Evolutionary conservation across 169 alveolate species (phyloP), one percentile per base, ranked within the genome.

Genomic region (Cryptosporidium meleagridis): DNA sequence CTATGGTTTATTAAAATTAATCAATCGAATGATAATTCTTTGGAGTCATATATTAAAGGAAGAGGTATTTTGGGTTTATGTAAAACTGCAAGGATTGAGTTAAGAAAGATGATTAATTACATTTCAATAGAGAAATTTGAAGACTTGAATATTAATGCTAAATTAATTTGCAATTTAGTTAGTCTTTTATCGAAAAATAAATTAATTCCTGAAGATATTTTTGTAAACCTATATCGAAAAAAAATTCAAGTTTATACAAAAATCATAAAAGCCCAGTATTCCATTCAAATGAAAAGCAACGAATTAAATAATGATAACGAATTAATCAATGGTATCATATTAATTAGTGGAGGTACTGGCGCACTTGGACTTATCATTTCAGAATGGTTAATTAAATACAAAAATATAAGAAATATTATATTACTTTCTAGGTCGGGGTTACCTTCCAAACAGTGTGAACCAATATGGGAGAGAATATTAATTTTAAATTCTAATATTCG

Each of bases 271-370:
- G 35, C 73, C n/a, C 58, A 29, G 8, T 18, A 26, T 44, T 44
- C 67, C 0, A 45, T 44, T 44, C 33, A 23, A 70, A 70, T n/a
- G 21, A 41, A 70, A 70, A 23, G 44, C 12, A 8, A 39, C 7
- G 5, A n/a, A n/a, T 70, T 29, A 14, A 26, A 70, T 26, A 70
- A 14, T 9, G 65, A 44, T 48, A 33, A 33, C 18, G 33, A 44
- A 26, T 16, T 45, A 12, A 33, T 10, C 5, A 48, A 59, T 39
- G 89, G 52, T 0, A 8, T 65, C 2, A 26, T 80, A 21, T 61
- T 72, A n/a, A 72, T 93, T 65, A 91, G 91, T 33, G 95, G 95
- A 4, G 95, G 95, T 2, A 72, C 91, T 23, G 95, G 94, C 3
- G 92, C 93, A 6, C 58, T 93, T 16, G 95, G 95, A 26, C 33